Evolutionary conservation across 495 filamentous ascomycete species (phyloP), one percentile per base, ranked within the genome.

Genomic region (Penicillium mononematosum): DNA sequence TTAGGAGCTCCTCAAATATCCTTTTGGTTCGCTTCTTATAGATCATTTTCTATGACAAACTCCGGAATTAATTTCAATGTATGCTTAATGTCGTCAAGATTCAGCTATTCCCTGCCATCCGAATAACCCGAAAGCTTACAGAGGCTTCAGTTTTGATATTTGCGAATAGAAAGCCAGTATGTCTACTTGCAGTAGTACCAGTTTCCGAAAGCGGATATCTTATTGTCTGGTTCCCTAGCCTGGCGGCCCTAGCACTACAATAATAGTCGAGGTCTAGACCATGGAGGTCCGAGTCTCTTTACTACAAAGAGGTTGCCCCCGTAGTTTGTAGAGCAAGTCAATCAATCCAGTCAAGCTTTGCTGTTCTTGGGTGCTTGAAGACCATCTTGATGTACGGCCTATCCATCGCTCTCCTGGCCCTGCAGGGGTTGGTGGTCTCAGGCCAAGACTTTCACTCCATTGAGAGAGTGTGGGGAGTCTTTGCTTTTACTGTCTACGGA

Each of bases 401-500:
- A n/a, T 39, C 31, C 5, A 46, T 64, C 7, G 22, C 63, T 8
- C 24, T 57, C 3, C 45, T 67, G 32, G 47, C 47, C n/a, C 53
- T 69, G 19, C 59, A 60, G 31, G 45, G 57, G 16, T 46, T 60
- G 20, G 17, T 56, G 38, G 62, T 57, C 6, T 58, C 60, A 16
- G 74, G 68, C 10, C 65, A 73, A 55, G 62, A 63, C 8, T 53
- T 36, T 5, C 9, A 36, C 34, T 55, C 63, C 8, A 55, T 59
- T 8, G 84, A 87, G 70, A 86, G 80, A 16, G 75, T 89, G 25
- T 86, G 87, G 68, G 85, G 81, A 39, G 77, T 84, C 24, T 88
- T 89, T 50, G 82, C 89, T 60, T 91, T 88, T 75, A 84, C 82
- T 39, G 80, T 86, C 12, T 80, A 91, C 59, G 90, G 90, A 45